Evolutionary conservation across 805 yeast species (phyloP).

Genomic region (Ogataea philodendri): DNA sequence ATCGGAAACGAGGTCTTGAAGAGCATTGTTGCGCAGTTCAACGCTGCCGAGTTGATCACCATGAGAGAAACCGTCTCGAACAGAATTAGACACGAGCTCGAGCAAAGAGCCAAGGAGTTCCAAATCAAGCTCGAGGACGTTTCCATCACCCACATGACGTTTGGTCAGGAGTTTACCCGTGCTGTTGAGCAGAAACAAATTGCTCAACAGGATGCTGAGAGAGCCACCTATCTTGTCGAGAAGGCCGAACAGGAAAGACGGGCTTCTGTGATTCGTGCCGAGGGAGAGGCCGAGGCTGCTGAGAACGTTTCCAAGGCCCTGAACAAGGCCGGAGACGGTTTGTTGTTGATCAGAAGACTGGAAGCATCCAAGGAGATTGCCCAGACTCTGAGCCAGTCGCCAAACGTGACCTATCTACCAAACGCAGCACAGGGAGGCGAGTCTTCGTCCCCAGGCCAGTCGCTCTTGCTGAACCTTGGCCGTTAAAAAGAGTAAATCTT

Average conservation of each 20-base stretch:
- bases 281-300: slow-evolving; percentile 99
- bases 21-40: slow-evolving; percentile 96
- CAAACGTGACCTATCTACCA: slow-evolving; percentile 89
- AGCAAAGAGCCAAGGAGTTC: slow-evolving; percentile 82
- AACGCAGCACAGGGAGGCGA: slow-evolving; percentile 40
- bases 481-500: slow-evolving; percentile 38
- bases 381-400: slow-evolving; percentile 72
- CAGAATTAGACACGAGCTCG: slow-evolving; percentile 81
- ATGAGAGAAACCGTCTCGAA: slow-evolving; percentile 94
- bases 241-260: slow-evolving; percentile 97
- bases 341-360: slow-evolving; percentile 87
- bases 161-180: slow-evolving; percentile 93
- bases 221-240: slow-evolving; percentile 90
- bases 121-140: slow-evolving; percentile 93
- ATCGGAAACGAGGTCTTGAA: slow-evolving; percentile 96
- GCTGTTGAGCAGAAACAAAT: slow-evolving; percentile 99
- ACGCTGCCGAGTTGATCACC: slow-evolving; percentile 96
- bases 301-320: slow-evolving; percentile 91
- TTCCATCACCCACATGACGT: slow-evolving; percentile 95
- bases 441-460: slow-evolving; percentile 44
- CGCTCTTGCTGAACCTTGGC: slow-evolving; percentile 65
- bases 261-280: slow-evolving; percentile 94
- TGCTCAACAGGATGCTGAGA: slow-evolving; percentile 98
- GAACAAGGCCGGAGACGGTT: slow-evolving; percentile 92
- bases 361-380: slow-evolving; percentile 98